Evolutionary conservation across 345 rosid genomes (phyloP).

Genomic region (Brassica carinata): DNA sequence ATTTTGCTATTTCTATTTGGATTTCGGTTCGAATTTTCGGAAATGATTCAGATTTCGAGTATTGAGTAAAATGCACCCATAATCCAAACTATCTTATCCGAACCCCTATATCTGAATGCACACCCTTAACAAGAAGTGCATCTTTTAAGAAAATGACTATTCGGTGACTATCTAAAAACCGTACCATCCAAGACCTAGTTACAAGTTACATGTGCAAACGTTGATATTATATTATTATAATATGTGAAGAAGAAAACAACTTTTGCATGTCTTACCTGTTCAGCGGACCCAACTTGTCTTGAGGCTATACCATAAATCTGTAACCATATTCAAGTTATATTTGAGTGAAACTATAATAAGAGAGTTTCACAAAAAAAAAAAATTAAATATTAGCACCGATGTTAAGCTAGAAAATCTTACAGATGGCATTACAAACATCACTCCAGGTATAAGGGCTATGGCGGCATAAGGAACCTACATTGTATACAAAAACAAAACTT

Average conservation of each 20-base stretch:
- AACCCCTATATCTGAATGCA: too few species aligned
- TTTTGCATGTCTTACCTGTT: constrained; percentile 53
- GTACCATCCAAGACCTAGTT: not conserved
- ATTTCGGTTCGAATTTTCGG: too few species aligned
- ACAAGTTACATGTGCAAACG: not conserved
- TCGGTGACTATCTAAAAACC: not conserved
- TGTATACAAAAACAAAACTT: not conserved
- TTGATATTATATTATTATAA: not conserved
- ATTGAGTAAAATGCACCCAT: too few species aligned
- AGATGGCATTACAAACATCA: constrained; percentile 52
- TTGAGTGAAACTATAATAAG: not conserved
- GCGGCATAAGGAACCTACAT: constrained; percentile 78
- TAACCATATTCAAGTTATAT: not conserved
- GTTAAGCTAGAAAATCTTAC: constrained; percentile 47
- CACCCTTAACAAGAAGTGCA: not conserved
- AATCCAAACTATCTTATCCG: too few species aligned
- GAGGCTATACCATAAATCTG: constrained; percentile 64
- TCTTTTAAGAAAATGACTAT: not conserved
- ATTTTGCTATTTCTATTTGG: too few species aligned
- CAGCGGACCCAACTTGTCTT: constrained; percentile 66
- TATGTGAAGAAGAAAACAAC: not conserved
- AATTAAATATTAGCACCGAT: not conserved
- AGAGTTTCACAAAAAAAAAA: too few species aligned
- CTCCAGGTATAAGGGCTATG: constrained; percentile 39
- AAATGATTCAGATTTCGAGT: too few species aligned